A percentile compares a stretch with the other conserved stretches of the same genome.
These are phyloP conservation scores for Fistulina hepatica DNA, from an alignment of 1,284 basidiomycete species.

Conservation along the genomic window DNA sequence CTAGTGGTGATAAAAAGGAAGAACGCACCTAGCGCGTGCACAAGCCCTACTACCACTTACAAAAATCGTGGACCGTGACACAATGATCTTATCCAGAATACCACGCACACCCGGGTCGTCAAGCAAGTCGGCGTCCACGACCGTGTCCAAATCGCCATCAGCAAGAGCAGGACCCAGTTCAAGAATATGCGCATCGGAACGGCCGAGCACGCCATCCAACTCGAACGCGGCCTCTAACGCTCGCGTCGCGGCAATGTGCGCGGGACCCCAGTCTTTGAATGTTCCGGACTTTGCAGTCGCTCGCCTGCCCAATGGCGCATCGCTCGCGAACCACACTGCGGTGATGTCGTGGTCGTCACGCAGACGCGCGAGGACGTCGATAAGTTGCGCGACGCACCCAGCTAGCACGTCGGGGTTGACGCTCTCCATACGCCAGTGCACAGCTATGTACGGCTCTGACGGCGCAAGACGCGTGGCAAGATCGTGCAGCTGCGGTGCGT, in stretches of 20 bases:
- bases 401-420: constrained; percentile 27
- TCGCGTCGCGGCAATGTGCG: constrained; percentile 30
- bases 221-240: constrained; percentile 32
- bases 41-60: constrained; percentile 33
- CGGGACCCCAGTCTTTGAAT: constrained; percentile 25
- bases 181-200: constrained; percentile 21
- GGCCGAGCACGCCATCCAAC: constrained; percentile 27
- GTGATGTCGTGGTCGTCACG: constrained; percentile 26
- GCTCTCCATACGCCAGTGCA: constrained; percentile 43
- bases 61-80: constrained; percentile 33
- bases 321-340: constrained; percentile 38
- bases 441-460: constrained; percentile 28
- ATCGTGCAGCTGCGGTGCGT: constrained; percentile 28
- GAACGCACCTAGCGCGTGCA: constrained; percentile 27
- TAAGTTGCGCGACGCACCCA: constrained; percentile 34
- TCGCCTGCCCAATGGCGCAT: constrained; percentile 15
- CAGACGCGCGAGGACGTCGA: constrained; percentile 29
- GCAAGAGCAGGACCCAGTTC: constrained; percentile 7
- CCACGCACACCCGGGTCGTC: constrained; percentile 34
- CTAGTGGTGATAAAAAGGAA: background rate
- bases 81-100: constrained; percentile 39
- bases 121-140: constrained; percentile 25
- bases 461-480: constrained; percentile 29
- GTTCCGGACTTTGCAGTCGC: constrained; percentile 30
- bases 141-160: constrained; percentile 13